Percentiles rank a stretch among this genome's conserved stretches.
These are phyloP conservation scores for Nakazawaea anatomiae DNA, from an alignment of 805 yeast genomes.

Conservation along the genomic window DNA sequence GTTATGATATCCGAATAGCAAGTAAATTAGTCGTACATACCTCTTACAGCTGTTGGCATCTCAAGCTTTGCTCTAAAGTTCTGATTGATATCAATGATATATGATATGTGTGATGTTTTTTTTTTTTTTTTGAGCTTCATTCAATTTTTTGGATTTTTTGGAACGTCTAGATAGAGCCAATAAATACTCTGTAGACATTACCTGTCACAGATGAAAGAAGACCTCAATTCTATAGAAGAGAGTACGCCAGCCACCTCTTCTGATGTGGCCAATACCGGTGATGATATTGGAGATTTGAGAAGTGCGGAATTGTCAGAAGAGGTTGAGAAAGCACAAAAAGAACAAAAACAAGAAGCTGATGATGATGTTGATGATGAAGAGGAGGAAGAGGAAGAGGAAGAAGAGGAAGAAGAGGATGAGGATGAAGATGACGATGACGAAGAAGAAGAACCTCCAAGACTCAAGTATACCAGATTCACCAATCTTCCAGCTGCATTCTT, in stretches of 20 bases:
- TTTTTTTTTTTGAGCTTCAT: constrained; percentile 3
- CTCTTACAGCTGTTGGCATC: constrained; percentile 10
- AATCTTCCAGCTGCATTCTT: constrained; percentile 69
- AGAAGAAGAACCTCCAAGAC: constrained; percentile 59
- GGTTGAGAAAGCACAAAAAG: too few species aligned
- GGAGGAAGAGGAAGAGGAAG: constrained; percentile 27
- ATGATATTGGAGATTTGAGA: too few species aligned
- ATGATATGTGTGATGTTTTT: not conserved
- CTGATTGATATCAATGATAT: not conserved
- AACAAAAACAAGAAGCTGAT: not conserved
- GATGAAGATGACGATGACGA: constrained; percentile 37
- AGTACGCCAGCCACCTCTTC: too few species aligned
- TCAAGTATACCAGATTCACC: constrained; percentile 68
- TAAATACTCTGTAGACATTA: too few species aligned
- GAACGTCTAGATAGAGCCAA: too few species aligned
- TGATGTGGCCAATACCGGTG: too few species aligned
- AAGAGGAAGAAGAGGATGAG: constrained; percentile 24
- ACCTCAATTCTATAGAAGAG: too few species aligned
- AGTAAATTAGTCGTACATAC: not conserved
- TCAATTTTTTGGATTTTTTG: too few species aligned
- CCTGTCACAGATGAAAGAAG: too few species aligned
- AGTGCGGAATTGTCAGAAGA: too few species aligned
- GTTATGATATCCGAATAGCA: not conserved
- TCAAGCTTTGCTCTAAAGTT: not conserved
- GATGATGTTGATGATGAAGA: constrained; percentile 16